A percentile compares a stretch with the other conserved stretches of the same genome.
Evolutionary conservation across 78 protist species (phyloP).

Genomic region (Tieghemostelium lacteum): DNA sequence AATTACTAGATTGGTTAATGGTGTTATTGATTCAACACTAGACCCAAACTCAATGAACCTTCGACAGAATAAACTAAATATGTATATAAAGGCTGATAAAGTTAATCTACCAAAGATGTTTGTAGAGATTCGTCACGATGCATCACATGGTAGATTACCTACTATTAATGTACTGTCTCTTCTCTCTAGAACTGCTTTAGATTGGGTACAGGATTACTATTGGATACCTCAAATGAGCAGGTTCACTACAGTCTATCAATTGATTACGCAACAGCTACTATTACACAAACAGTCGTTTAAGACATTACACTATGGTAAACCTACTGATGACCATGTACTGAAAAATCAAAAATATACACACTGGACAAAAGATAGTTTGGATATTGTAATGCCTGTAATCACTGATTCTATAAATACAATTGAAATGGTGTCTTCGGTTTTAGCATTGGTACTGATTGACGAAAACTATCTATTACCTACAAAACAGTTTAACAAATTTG

Average conservation of each 20-base stretch:
- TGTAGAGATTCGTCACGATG: conserved; percentile 64
- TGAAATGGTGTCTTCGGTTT: background rate
- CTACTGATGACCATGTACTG: too few species aligned
- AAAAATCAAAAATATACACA: too few species aligned
- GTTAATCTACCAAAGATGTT: conserved; percentile 41
- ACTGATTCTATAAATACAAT: too few species aligned
- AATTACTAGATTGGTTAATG: conserved; percentile 51
- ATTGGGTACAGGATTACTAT: conserved; percentile 54
- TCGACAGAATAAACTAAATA: background rate
- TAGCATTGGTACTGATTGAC: background rate
- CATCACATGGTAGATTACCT: conserved; percentile 46
- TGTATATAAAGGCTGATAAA: conserved; percentile 34
- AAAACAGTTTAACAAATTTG: too few species aligned
- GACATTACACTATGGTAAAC: too few species aligned
- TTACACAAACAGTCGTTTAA: too few species aligned
- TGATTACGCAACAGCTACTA: too few species aligned
- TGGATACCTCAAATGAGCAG: conserved; percentile 51
- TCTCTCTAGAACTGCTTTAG: conserved; percentile 21
- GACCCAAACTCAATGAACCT: background rate
- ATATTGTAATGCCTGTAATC: too few species aligned
- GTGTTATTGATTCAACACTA: background rate
- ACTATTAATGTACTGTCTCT: background rate
- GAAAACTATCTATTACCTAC: too few species aligned
- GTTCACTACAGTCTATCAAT: too few species aligned
- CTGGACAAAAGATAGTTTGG: too few species aligned